These are phyloP conservation scores for Calocera viscosa DNA, from an alignment of 768 basidiomycete species.

Conservation along the genomic window DNA sequence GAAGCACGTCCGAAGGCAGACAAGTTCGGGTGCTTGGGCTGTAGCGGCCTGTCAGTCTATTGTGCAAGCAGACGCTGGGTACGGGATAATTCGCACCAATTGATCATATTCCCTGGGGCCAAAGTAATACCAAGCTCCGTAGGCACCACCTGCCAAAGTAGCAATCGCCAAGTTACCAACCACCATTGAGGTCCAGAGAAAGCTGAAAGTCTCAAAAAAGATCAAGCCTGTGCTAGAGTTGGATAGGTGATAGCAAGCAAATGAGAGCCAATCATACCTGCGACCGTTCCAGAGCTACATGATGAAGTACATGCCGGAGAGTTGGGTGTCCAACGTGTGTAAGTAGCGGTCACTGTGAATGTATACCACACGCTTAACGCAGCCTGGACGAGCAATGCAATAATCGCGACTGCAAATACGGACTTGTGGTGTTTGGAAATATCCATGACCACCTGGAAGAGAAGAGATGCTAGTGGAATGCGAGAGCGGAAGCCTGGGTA, in stretches of 20 bases:
- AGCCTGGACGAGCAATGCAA: conserved; percentile 58
- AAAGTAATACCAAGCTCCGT: conserved; percentile 73
- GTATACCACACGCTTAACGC: conserved; percentile 66
- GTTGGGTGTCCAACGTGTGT: conserved; percentile 19
- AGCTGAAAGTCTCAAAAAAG: conserved; percentile 70
- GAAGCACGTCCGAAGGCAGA: conserved; percentile 62
- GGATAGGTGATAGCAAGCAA: neutral
- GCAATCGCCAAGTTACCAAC: conserved; percentile 65
- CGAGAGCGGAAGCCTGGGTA: conserved; percentile 43
- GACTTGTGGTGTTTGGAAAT: conserved; percentile 70
- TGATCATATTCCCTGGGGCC: conserved; percentile 53
- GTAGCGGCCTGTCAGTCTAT: neutral
- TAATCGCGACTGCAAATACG: conserved; percentile 66
- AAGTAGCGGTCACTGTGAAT: conserved; percentile 66
- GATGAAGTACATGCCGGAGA: conserved; percentile 26
- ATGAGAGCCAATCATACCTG: conserved; percentile 27
- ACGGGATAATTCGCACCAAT: conserved; percentile 36
- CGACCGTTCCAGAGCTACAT: conserved; percentile 63
- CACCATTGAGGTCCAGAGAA: conserved; percentile 75
- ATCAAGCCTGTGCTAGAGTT: conserved; percentile 35
- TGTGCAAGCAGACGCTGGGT: neutral
- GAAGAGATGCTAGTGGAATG: conserved; percentile 65
- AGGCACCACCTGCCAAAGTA: conserved; percentile 69
- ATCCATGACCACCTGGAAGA: conserved; percentile 75
- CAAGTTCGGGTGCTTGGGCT: conserved; percentile 61